A percentile compares a stretch with the other conserved stretches of the same genome.
Evolutionary conservation across 2,329 filamentous ascomycete species (phyloP).

Genomic region (Elsinoe perseae): DNA sequence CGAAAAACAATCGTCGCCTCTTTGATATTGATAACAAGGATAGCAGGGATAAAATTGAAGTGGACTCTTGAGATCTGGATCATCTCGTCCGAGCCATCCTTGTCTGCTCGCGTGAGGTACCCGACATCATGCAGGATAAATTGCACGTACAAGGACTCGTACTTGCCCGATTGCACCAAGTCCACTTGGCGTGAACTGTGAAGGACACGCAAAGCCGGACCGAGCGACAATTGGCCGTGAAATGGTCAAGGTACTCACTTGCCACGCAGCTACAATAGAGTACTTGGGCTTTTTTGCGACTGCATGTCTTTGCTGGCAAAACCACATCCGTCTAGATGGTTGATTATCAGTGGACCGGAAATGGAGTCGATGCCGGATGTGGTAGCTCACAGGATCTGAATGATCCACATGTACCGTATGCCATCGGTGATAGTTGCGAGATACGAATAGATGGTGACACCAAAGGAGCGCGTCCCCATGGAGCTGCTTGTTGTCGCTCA

Average conservation of each 20-base stretch:
- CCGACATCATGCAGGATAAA: slow-evolving; percentile 7
- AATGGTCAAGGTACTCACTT: background rate
- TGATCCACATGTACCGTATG: background rate
- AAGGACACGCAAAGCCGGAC: background rate
- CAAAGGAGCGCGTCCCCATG: background rate
- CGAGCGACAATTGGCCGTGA: background rate
- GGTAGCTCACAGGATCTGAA: background rate
- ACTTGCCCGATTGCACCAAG: too few relatives aligned
- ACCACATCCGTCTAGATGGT: background rate
- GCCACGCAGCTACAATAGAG: background rate
- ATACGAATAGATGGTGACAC: background rate
- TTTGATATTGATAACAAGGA: background rate
- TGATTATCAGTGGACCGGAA: background rate
- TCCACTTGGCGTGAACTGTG: slow-evolving; percentile 2
- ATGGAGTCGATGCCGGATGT: background rate
- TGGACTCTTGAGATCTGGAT: background rate
- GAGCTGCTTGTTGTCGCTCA: background rate
- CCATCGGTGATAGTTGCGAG: background rate
- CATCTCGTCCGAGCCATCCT: background rate
- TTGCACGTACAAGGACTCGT: background rate
- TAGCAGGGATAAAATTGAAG: background rate
- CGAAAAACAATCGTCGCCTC: background rate
- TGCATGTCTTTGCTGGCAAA: slow-evolving; percentile 5
- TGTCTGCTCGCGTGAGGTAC: slow-evolving; percentile 6
- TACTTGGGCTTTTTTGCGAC: background rate